phyloP scores from a whole-genome alignment of 768 basidiomycete genomes.

The Mycena galopus region DNA sequence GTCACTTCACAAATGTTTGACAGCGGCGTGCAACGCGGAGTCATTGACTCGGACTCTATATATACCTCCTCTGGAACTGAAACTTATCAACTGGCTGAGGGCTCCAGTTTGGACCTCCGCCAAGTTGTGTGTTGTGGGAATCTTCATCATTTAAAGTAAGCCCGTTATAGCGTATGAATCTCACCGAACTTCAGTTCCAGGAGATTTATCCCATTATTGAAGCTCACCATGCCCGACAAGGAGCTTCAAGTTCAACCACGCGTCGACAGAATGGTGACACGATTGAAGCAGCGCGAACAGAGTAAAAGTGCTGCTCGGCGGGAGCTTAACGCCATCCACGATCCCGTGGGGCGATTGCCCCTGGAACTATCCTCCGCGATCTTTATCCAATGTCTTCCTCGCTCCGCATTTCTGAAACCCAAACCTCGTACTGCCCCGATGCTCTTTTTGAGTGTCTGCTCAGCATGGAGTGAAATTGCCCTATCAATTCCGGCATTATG shows the following conservation, averaged over 20 bases:
- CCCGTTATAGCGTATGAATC: too few relatives aligned
- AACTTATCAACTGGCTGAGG: too few relatives aligned
- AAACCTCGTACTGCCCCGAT: neutral
- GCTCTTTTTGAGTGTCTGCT: neutral
- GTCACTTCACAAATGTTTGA: too few relatives aligned
- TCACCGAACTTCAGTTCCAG: too few relatives aligned
- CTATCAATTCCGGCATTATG: neutral
- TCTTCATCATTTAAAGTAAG: too few relatives aligned
- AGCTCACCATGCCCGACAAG: constrained; percentile 11
- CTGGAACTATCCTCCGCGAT: constrained; percentile 19
- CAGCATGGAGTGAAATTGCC: neutral
- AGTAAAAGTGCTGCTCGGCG: constrained; percentile 11
- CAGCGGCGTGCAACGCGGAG: too few relatives aligned
- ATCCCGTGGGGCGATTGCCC: constrained; percentile 11
- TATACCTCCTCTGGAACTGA: too few relatives aligned
- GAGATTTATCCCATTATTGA: too few relatives aligned
- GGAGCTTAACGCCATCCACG: constrained; percentile 11
- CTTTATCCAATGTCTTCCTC: constrained; percentile 1
- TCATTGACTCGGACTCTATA: too few relatives aligned
- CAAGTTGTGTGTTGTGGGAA: too few relatives aligned
- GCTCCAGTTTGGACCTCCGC: too few relatives aligned
- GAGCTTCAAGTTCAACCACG: neutral
- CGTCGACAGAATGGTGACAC: neutral
- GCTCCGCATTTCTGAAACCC: neutral
- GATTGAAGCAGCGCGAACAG: neutral